Evolutionary conservation across 257 asterid species (phyloP).

Genomic region (Nyctanthes arbortristis): DNA sequence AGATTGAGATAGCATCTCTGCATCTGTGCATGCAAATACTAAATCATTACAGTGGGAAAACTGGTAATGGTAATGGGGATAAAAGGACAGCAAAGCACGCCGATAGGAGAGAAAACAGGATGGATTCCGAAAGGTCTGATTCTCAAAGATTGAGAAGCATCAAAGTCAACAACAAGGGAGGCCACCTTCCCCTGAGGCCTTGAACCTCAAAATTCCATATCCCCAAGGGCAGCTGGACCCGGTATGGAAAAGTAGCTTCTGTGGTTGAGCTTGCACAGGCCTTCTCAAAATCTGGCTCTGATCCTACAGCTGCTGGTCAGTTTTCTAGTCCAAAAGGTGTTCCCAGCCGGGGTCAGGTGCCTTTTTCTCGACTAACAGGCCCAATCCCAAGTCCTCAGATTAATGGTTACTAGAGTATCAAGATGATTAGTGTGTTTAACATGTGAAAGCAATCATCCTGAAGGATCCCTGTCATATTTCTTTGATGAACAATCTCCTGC

Average conservation of each 20-base stretch:
- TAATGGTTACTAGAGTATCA: slow-evolving; percentile 67
- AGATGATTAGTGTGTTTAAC: neutral
- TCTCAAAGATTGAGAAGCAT: slow-evolving; percentile 48
- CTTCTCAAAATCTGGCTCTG: slow-evolving; percentile 73
- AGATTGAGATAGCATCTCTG: slow-evolving; percentile 43
- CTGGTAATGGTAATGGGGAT: slow-evolving; percentile 42
- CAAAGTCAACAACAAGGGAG: slow-evolving; percentile 65
- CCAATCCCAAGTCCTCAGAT: slow-evolving; percentile 85
- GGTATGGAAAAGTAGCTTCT: slow-evolving; percentile 77
- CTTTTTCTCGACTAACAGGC: slow-evolving; percentile 76
- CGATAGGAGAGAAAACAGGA: slow-evolving; percentile 62
- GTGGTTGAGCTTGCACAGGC: slow-evolving; percentile 95
- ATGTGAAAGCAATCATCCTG: neutral
- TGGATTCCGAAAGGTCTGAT: slow-evolving; percentile 58
- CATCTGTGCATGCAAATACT: slow-evolving; percentile 29
- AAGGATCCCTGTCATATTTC: neutral
- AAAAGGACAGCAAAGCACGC: slow-evolving; percentile 41
- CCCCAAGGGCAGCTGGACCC: slow-evolving; percentile 45
- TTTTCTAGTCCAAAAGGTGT: slow-evolving; percentile 55
- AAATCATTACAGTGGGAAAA: slow-evolving; percentile 43
- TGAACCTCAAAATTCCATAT: slow-evolving; percentile 53
- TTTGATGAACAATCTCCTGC: slow-evolving; percentile 10
- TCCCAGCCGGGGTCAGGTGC: slow-evolving; percentile 61
- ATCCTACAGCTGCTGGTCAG: slow-evolving; percentile 47
- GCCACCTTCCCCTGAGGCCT: slow-evolving; percentile 85